Percentiles rank a stretch among this genome's conserved stretches.
phyloP scores from a whole-genome alignment of 306 rosid species.

The Glycyrrhiza uralensis region DNA sequence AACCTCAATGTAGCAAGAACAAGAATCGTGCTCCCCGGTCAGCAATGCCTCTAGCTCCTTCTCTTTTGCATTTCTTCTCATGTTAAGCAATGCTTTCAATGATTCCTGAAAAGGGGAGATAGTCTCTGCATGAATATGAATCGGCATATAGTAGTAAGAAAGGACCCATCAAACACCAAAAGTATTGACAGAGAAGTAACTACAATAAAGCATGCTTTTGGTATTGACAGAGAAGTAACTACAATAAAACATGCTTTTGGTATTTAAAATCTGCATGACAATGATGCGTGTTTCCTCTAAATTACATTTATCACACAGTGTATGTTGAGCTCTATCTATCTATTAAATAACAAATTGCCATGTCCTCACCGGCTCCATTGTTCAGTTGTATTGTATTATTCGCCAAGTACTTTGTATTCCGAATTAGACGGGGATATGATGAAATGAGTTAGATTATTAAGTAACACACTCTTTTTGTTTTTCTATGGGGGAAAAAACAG shows the following conservation, averaged over 20 bases:
- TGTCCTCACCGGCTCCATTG: background rate
- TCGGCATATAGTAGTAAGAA: slow-evolving; percentile 2
- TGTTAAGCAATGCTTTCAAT: slow-evolving; percentile 53
- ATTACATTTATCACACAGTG: background rate
- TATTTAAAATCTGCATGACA: background rate
- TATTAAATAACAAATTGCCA: background rate
- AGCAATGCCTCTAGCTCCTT: slow-evolving; percentile 93
- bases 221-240: background rate
- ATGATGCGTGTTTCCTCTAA: background rate
- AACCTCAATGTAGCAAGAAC: slow-evolving; percentile 92
- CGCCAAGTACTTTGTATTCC: background rate
- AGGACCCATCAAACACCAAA: background rate
- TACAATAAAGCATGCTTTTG: too few species aligned
- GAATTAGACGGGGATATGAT: background rate
- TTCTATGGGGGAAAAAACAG: slow-evolving; percentile 22
- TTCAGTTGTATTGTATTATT: background rate
- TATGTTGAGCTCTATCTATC: background rate
- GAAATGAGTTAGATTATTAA: background rate
- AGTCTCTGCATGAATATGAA: slow-evolving; percentile 29
- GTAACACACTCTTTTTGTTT: background rate
- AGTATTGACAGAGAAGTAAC: slow-evolving; percentile 1
- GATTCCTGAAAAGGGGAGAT: slow-evolving; percentile 62
- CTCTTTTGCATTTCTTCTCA: slow-evolving; percentile 79
- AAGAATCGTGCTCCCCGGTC: slow-evolving; percentile 79
- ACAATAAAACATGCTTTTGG: background rate